These are phyloP conservation scores for Linaria vulgaris DNA, from an alignment of 257 asterid genomes.

Conservation along the genomic window DNA sequence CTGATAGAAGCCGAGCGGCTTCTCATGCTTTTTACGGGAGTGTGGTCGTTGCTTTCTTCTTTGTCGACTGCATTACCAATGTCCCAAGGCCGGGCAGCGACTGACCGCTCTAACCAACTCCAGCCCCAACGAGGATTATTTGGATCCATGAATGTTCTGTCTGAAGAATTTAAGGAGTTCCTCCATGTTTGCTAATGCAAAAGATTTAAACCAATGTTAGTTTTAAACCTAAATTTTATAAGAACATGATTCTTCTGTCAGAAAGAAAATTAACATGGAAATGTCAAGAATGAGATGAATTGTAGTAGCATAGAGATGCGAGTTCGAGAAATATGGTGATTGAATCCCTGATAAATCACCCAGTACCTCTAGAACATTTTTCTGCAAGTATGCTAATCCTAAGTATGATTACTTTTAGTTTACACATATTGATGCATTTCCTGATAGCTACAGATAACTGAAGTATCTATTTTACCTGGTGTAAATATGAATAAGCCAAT, in stretches of 20 bases:
- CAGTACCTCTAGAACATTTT: no score
- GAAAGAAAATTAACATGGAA: no score
- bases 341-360: background rate
- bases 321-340: background rate
- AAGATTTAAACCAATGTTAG: conserved; percentile 7
- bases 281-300: background rate
- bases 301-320: background rate
- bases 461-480: conserved; percentile 46
- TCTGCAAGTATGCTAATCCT: background rate
- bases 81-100: conserved; percentile 81
- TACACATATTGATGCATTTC: no score
- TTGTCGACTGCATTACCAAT: conserved; percentile 40
- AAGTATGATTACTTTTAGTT: no score
- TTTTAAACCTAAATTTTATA: background rate
- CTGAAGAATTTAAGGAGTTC: conserved; percentile 45
- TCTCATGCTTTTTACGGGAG: conserved; percentile 36
- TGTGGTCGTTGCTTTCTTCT: conserved; percentile 41
- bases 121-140: conserved; percentile 83
- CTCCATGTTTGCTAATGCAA: conserved; percentile 55
- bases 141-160: conserved; percentile 67
- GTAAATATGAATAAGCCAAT: conserved; percentile 72
- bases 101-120: conserved; percentile 90
- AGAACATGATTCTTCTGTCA: background rate
- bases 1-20: conserved; percentile 31
- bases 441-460: background rate